phyloP scores from a whole-genome alignment of 78 protist genomes.

The Dictyostelium discoideum region DNA sequence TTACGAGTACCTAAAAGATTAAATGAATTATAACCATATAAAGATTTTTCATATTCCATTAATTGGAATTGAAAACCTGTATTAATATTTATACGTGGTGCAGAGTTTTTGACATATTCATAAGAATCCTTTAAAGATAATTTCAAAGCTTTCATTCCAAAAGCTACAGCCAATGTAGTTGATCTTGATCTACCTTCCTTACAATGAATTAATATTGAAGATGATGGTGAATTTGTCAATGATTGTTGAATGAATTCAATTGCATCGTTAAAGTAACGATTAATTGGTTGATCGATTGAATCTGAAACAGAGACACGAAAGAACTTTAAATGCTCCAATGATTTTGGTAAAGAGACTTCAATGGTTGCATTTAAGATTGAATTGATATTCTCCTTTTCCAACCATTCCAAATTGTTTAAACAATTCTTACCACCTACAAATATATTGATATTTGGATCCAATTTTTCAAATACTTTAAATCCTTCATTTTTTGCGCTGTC shows the following conservation, averaged over 20 bases:
- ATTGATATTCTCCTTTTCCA: slow-evolving; percentile 30
- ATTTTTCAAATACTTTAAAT: slow-evolving; percentile 7
- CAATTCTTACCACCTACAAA: slow-evolving; percentile 53
- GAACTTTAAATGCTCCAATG: neutral
- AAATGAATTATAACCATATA: slow-evolving; percentile 20
- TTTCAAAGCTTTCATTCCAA: slow-evolving; percentile 27
- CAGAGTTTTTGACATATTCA: slow-evolving; percentile 9
- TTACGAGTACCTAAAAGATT: slow-evolving; percentile 4
- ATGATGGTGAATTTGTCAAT: neutral
- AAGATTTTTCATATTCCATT: slow-evolving; percentile 42
- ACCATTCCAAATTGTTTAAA: slow-evolving; percentile 48
- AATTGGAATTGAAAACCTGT: slow-evolving; percentile 51
- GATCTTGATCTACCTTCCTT: slow-evolving; percentile 51
- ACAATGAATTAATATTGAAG: slow-evolving; percentile 41
- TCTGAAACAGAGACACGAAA: slow-evolving; percentile 1
- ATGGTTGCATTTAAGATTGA: slow-evolving; percentile 59
- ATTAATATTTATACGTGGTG: slow-evolving; percentile 49
- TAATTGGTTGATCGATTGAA: slow-evolving; percentile 19
- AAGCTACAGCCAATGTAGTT: slow-evolving; percentile 46
- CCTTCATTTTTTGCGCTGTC: slow-evolving; percentile 1
- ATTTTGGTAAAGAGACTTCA: slow-evolving; percentile 22
- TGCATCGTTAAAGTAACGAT: slow-evolving; percentile 6
- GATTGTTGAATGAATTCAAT: slow-evolving; percentile 16
- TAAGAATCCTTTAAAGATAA: slow-evolving; percentile 10
- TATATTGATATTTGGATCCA: neutral